Conservation (phyloP, 495 filamentous ascomycete genomes). For the Lepraria neglecta region DNA sequence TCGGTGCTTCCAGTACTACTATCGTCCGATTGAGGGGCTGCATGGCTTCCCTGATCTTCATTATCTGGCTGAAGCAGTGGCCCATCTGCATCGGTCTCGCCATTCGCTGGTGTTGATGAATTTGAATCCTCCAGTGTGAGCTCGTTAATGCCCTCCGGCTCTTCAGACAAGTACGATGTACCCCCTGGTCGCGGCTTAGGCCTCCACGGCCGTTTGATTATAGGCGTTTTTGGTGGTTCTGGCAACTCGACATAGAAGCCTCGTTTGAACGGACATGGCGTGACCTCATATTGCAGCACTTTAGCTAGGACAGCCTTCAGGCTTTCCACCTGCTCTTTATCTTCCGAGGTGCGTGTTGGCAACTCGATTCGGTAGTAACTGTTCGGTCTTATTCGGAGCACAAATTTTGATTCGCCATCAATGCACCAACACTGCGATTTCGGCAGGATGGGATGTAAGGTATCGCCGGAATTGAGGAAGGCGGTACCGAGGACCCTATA, state of each 20-base stretch:
- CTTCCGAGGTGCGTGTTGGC: conserved; percentile 53
- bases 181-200: conserved; percentile 51
- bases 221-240: conserved; percentile 56
- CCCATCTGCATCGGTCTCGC: conserved; percentile 6
- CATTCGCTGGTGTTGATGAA: not conserved
- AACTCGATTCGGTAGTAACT: conserved; percentile 88
- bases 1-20: conserved; percentile 39
- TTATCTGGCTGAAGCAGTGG: conserved; percentile 17
- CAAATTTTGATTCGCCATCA: conserved; percentile 74
- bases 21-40: conserved; percentile 26
- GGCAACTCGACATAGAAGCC: conserved; percentile 71
- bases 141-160: conserved; percentile 24
- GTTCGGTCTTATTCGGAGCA: conserved; percentile 69
- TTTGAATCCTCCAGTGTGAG: not conserved
- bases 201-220: conserved; percentile 63
- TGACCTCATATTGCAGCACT: conserved; percentile 78
- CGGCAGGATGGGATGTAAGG: conserved; percentile 75
- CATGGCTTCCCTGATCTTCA: conserved; percentile 23
- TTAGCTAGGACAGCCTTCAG: conserved; percentile 63
- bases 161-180: conserved; percentile 20
- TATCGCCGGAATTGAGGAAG: conserved; percentile 75
- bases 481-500: conserved; percentile 74
- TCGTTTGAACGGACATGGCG: conserved; percentile 75
- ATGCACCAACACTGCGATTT: conserved; percentile 92
- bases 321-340: conserved; percentile 52